phyloP scores from a whole-genome alignment of 2,329 filamentous ascomycete genomes.

The Xylaria sp. region DNA sequence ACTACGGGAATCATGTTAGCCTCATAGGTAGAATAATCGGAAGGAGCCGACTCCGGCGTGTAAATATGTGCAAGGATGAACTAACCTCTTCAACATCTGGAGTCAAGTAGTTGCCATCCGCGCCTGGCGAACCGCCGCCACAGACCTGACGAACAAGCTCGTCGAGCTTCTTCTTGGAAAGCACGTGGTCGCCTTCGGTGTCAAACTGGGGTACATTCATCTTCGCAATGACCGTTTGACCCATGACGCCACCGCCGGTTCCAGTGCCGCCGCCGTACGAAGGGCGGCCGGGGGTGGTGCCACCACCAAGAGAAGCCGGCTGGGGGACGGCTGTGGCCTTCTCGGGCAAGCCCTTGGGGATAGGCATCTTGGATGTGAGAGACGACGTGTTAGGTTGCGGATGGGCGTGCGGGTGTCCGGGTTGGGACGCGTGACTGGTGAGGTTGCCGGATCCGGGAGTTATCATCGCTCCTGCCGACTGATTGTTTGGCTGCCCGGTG shows the following conservation, averaged over 20 bases:
- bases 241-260: constrained; percentile 75
- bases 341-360: constrained; percentile 75
- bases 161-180: constrained; percentile 98
- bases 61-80: not conserved
- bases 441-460: constrained; percentile 32
- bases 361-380: constrained; percentile 70
- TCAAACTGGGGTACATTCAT: constrained; percentile 85
- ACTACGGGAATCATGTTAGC: constrained; percentile 51
- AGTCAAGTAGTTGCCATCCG: constrained; percentile 76
- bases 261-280: constrained; percentile 80
- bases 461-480: constrained; percentile 26
- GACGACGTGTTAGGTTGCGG: constrained; percentile 46
- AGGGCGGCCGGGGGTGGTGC: constrained; percentile 69
- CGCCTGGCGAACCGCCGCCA: constrained; percentile 72
- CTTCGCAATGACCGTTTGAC: constrained; percentile 81
- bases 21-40: constrained; percentile 7
- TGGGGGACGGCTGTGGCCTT: constrained; percentile 70
- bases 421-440: constrained; percentile 35
- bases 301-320: constrained; percentile 71
- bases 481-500: constrained; percentile 32
- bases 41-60: not conserved
- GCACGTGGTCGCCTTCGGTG: constrained; percentile 85
- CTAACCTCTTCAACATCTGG: constrained; percentile 94
- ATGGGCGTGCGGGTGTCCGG: constrained; percentile 52
- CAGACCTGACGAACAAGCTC: constrained; percentile 94